These are phyloP conservation scores for Pisolithus sp. DNA, from an alignment of 768 basidiomycete species.

Conservation along the genomic window DNA sequence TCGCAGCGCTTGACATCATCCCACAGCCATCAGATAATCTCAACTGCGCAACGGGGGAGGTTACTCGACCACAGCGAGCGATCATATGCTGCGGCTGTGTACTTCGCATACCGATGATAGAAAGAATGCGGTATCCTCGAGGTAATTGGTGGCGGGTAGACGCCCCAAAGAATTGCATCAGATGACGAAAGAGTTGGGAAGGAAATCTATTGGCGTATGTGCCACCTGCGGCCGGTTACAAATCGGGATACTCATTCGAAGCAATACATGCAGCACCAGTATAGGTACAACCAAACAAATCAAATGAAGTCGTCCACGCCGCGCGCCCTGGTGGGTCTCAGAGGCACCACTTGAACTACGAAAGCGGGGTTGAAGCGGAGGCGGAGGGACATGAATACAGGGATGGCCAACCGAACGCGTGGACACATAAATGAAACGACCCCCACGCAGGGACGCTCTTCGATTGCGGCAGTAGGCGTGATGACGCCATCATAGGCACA, in stretches of 20 bases:
- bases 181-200: conserved; percentile 2
- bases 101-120: background rate
- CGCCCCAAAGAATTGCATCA: conserved; percentile 7
- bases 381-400: conserved; percentile 15
- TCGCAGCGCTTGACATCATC: too few species aligned
- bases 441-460: background rate
- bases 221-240: background rate
- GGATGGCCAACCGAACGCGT: background rate
- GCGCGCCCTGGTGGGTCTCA: conserved; percentile 14
- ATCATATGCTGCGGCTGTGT: background rate
- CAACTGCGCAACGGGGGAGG: background rate
- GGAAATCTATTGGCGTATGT: conserved; percentile 2
- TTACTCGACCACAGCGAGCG: background rate
- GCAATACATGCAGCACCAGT: background rate
- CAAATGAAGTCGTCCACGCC: background rate
- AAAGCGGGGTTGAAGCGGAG: conserved; percentile 26
- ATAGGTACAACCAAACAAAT: background rate
- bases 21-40: background rate
- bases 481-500: conserved; percentile 27
- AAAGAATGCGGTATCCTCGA: conserved; percentile 22
- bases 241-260: background rate
- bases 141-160: conserved; percentile 23
- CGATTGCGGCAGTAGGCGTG: background rate
- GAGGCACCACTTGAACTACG: conserved; percentile 1
- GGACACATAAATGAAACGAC: conserved; percentile 2